These are phyloP conservation scores for Podospora conica DNA, from an alignment of 495 filamentous ascomycete species.

Conservation along the genomic window DNA sequence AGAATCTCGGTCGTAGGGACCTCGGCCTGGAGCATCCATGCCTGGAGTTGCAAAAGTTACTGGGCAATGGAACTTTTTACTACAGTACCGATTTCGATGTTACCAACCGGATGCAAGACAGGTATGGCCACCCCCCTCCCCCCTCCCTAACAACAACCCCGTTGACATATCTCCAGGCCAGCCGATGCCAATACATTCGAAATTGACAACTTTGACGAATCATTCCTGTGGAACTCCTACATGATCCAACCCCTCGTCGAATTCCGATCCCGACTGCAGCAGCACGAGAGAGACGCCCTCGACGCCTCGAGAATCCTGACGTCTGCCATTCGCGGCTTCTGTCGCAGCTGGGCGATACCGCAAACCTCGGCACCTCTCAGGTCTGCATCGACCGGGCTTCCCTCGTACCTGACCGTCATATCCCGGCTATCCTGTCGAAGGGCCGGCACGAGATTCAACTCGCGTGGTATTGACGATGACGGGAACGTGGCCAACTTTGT, in stretches of 20 bases:
- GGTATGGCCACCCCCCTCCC: constrained; percentile 45
- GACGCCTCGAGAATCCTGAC: constrained; percentile 85
- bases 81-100: constrained; percentile 97
- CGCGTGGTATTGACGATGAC: constrained; percentile 93
- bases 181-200: constrained; percentile 60
- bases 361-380: constrained; percentile 45
- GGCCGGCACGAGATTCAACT: constrained; percentile 94
- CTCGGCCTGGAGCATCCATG: constrained; percentile 76
- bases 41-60: constrained; percentile 78
- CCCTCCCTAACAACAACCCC: neutral
- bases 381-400: constrained; percentile 62
- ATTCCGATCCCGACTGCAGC: constrained; percentile 74
- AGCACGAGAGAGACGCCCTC: constrained; percentile 63
- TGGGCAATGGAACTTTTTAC: constrained; percentile 94
- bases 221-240: constrained; percentile 94
- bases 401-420: constrained; percentile 78
- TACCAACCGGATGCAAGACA: constrained; percentile 86
- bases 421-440: constrained; percentile 86
- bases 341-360: constrained; percentile 76
- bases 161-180: constrained; percentile 28
- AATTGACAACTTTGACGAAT: constrained; percentile 76
- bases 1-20: constrained; percentile 58
- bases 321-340: constrained; percentile 90
- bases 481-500: constrained; percentile 91
- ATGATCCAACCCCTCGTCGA: constrained; percentile 90